Evolutionary conservation across 768 basidiomycete genomes (phyloP), one percentile per base, ranked within the genome.

Genomic region (Hortiboletus campestris): DNA sequence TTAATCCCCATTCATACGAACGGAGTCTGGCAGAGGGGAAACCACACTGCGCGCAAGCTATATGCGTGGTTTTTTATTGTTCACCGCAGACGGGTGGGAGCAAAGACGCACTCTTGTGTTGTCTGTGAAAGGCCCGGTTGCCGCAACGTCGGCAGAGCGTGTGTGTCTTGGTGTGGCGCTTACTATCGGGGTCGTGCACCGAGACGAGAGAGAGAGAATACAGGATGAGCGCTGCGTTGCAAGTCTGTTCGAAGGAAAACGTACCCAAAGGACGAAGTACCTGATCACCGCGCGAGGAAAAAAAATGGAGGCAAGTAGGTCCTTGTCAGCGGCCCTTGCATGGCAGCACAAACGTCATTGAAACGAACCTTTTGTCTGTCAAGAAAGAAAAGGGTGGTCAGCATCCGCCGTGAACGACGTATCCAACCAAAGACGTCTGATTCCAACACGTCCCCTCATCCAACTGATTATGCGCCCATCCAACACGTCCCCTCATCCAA

Each of bases 111-210:
- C 93, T 88, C 83, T 98, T 94, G 82, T 99, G 92, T 80, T 99
- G 96, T 77, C 86, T 89, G 85, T 98, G 97, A 83, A 98, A 96
- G 35, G 94, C 84, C 57, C 96, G 86, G 77, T 88, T 84, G 63
- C 94, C 94, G 77, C 97, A 99, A 67, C 97, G 91, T 73, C 94
- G 84, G 85, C 97, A 99, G 67, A 98, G 87, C 54, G 93, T 94
- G 83, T 96, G 94, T 62, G 91, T 86, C 81, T 96, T 97, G 64
- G 91, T 90, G 85, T 95, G 94, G 74, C 93, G 83, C 82, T 95
- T 95, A 91, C 94, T 93, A 14, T 50, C 31, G 17, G 20, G 49
- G 55, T 44, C 47, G 35, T 11, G 36, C 32, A 40, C 25, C 25
- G 25, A 46, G 17, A 16, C 6, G 31, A 8, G 11, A 1, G 34